Base-by-base conservation (phyloP, 495 filamentous ascomycete species). In the Penicillium psychrofluorescens region DNA sequence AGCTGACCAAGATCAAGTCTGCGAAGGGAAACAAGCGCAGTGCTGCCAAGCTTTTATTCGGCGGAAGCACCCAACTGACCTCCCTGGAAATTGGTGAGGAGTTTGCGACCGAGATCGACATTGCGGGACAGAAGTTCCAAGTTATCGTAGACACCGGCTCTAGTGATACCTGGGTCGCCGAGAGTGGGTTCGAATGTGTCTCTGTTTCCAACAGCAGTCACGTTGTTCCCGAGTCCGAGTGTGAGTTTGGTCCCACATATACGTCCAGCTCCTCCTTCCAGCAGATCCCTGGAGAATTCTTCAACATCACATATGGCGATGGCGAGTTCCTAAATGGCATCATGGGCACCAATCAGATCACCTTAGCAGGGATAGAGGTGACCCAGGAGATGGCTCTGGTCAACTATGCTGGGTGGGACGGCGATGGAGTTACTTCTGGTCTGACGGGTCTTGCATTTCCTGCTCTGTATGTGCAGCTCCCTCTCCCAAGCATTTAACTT, bases 361-460 rank as follows among this genome's bases (percentile, higher is more conserved):
- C 66, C 4, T 51, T 81, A 9, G 79, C 66, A 13, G 74, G 70
- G 33, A 58, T 80, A 41, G 73, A 58, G 2, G 76, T 79, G 15
- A 63, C 63, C 15, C 78, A 84, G 48, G 66, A 69, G 6, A 47
- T 80, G 7, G 77, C 68, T 7, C 47, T 79, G 13, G 71, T 76
- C 14, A 67, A 71, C 41, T 53, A 51, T 27, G 70, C 71, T 12
- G 57, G 53, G 32, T 75, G 70, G 70, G 48, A 54, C 8, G 77
- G 77, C 7, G 72, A 72, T 49, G 70, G 57, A 0, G 45, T 41
- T 10, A 53, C 50, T 4, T 56, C 54, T 32, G 81, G 81, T 11
- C 48, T 84, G 15, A 59, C 81, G 13, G 80, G 81, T 1, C 61
- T 85, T 11, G 75, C 71, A 1, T 84, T 75, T 40, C 78, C 77